Conservation (phyloP, 331 rosid species). For the Erythrophleum ivorense region DNA sequence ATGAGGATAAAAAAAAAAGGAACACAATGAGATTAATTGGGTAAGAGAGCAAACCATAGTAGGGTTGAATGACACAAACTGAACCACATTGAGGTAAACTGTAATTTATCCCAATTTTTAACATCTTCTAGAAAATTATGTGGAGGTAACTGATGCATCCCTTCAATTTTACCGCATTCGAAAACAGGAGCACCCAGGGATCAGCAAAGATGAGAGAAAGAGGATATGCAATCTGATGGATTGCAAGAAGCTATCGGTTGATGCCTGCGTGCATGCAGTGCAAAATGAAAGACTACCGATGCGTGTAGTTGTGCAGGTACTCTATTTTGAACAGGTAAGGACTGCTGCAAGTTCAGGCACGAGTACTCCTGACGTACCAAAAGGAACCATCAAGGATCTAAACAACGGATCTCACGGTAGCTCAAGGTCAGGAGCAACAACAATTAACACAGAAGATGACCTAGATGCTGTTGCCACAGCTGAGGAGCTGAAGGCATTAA, state of each 20-base stretch:
- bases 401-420: conserved; percentile 56
- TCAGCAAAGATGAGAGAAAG: conserved; percentile 64
- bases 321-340: conserved; percentile 67
- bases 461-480: conserved; percentile 71
- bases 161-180: conserved; percentile 15
- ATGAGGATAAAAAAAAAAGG: not conserved
- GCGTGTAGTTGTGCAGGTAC: conserved; percentile 72
- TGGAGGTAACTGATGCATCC: not conserved
- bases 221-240: conserved; percentile 72
- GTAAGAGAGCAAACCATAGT: not conserved
- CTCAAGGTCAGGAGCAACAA: conserved; percentile 75
- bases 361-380: conserved; percentile 69
- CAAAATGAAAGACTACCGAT: conserved; percentile 74
- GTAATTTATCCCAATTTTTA: not conserved
- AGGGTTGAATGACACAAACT: not conserved
- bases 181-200: conserved; percentile 65
- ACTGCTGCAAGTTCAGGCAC: conserved; percentile 62
- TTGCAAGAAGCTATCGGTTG: conserved; percentile 61
- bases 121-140: not conserved
- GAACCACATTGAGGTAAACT: not conserved
- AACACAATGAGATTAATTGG: not conserved
- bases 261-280: conserved; percentile 64
- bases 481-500: conserved; percentile 82
- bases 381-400: conserved; percentile 55
- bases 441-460: conserved; percentile 81